Evolutionary conservation across 2,329 filamentous ascomycete genomes (phyloP).

Genomic region (Colletotrichum lini): DNA sequence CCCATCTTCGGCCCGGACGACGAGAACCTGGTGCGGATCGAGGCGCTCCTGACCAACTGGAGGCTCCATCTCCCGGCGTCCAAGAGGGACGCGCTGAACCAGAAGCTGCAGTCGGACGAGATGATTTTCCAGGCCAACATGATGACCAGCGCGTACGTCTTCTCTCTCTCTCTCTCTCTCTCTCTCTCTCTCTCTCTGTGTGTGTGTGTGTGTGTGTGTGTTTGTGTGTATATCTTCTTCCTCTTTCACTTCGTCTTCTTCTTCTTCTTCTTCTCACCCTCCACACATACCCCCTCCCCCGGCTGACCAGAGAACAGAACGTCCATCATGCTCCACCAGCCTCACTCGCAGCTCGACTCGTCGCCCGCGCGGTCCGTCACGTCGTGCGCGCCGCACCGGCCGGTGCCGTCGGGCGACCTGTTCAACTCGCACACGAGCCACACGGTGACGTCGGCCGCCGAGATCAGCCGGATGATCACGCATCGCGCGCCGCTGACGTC

Average conservation of each 20-base stretch:
- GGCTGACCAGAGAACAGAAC: constrained; percentile 55
- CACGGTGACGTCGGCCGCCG: constrained; percentile 83
- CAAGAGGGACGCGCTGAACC: constrained; percentile 79
- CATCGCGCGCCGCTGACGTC: constrained; percentile 79
- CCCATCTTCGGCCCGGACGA: constrained; percentile 67
- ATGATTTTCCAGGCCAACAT: constrained; percentile 94
- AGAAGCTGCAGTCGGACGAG: constrained; percentile 83
- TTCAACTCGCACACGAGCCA: constrained; percentile 83
- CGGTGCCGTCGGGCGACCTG: constrained; percentile 62
- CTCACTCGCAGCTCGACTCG: constrained; percentile 80
- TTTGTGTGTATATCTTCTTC: too few species aligned
- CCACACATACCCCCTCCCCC: not conserved
- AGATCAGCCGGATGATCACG: constrained; percentile 81
- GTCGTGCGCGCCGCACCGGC: constrained; percentile 75
- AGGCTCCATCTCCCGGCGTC: constrained; percentile 80
- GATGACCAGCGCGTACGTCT: constrained; percentile 72
- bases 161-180: not conserved
- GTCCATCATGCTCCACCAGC: constrained; percentile 84
- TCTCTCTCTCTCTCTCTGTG: too few species aligned
- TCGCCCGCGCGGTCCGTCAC: constrained; percentile 71
- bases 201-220: too few species aligned
- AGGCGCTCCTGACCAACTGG: constrained; percentile 78
- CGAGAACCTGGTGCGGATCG: constrained; percentile 65
- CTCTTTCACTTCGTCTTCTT: too few species aligned
- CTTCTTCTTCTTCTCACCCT: too few species aligned